A percentile compares a stretch with the other conserved stretches of the same genome.
phyloP scores from a whole-genome alignment of 2,329 filamentous ascomycete species.

The Myriosclerotinia duriaeana region DNA sequence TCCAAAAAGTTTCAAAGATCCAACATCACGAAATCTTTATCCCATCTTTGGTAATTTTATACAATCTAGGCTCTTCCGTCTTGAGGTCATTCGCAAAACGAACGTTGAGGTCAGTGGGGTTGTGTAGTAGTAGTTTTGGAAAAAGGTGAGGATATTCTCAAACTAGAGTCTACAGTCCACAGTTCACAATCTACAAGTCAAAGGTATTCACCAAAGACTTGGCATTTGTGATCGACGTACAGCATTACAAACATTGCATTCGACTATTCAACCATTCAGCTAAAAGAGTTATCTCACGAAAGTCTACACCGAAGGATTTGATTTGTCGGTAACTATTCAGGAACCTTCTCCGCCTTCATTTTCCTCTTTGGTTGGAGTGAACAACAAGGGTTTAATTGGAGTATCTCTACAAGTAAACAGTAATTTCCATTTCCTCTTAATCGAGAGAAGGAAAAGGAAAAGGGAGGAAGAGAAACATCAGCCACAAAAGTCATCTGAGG shows the following conservation, averaged over 20 bases:
- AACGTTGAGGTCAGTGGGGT: background rate
- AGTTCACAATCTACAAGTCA: background rate
- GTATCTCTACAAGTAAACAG: conserved; percentile 9
- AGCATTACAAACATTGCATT: conserved; percentile 15
- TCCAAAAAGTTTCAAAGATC: background rate
- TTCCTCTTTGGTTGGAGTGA: conserved; percentile 4
- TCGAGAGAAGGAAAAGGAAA: background rate
- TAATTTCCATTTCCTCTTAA: conserved; percentile 15
- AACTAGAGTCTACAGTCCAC: background rate
- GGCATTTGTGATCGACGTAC: conserved; percentile 14
- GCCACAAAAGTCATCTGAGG: conserved; percentile 1
- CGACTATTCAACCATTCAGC: conserved; percentile 11
- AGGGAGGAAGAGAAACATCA: background rate
- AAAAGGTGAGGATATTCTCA: conserved; percentile 6
- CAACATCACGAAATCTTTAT: conserved; percentile 11
- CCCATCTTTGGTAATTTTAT: conserved; percentile 11
- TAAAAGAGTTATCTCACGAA: background rate
- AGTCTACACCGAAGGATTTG: background rate
- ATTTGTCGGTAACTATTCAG: conserved; percentile 2
- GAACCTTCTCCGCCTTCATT: conserved; percentile 5
- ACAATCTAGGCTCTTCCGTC: background rate
- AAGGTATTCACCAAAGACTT: conserved; percentile 1
- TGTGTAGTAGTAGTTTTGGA: background rate
- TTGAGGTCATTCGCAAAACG: conserved; percentile 18
- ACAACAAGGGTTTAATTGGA: conserved; percentile 11